These are phyloP conservation scores for Russula dissimulans DNA, from an alignment of 768 basidiomycete genomes.

Conservation along the genomic window DNA sequence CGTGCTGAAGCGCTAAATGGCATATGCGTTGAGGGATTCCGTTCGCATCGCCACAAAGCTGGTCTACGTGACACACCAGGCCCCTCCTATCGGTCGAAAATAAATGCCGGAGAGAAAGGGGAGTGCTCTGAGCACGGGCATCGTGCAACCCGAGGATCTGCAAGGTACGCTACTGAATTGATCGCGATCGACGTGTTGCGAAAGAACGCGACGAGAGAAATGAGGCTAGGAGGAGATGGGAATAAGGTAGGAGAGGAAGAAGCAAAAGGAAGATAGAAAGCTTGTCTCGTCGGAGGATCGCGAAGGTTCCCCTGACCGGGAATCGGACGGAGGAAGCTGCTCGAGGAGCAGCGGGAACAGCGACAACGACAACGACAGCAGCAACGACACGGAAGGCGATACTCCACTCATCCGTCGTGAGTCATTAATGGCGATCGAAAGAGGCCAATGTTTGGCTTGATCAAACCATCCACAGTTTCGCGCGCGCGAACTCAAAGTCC, in stretches of 20 bases:
- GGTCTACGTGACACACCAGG: background rate
- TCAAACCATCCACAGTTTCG: background rate
- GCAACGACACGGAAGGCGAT: background rate
- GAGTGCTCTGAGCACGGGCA: constrained; percentile 4
- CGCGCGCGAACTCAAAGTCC: background rate
- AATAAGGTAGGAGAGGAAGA: background rate
- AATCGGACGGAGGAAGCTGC: no score
- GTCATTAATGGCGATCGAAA: background rate
- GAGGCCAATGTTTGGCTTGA: background rate
- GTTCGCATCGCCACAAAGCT: background rate
- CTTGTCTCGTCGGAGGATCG: background rate
- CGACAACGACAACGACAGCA: no score
- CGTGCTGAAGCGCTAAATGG: background rate
- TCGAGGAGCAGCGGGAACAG: background rate
- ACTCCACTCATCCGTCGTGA: background rate
- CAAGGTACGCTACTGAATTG: background rate
- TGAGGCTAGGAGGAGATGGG: background rate
- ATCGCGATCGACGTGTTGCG: background rate
- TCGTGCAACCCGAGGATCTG: constrained; percentile 12
- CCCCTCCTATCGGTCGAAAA: background rate
- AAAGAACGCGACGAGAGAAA: background rate
- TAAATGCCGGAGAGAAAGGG: background rate
- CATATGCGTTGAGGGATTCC: background rate
- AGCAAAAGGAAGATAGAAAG: background rate
- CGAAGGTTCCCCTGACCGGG: no score